Evolutionary conservation across 2,329 filamentous ascomycete genomes (phyloP), one percentile per base, ranked within the genome.

Genomic region (Cladosporium sp.): DNA sequence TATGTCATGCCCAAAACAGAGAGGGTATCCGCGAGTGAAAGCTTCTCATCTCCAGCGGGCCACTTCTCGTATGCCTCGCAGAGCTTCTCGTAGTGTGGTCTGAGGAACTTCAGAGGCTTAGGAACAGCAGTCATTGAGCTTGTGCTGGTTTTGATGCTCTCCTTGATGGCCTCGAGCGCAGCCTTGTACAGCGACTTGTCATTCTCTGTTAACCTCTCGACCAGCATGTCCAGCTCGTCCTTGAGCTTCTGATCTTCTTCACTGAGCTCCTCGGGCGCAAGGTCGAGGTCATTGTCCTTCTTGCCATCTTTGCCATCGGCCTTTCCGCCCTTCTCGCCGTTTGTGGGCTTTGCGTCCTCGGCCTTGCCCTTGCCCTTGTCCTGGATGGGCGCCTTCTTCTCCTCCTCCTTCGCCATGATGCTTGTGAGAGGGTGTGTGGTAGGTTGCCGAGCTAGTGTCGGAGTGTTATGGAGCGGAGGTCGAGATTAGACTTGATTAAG

Each of bases 41-140:
- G 92, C 86, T 96, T 97, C 81, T 97, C 88, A 62, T 92, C 88
- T 69, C 92, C 88, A 65, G 86, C 85, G 4, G 90, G 86, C 95
- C 96, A 99, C 78, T 90, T 87, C 67, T 96, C 93, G 82, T 97
- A 97, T 31, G 93, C 83, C 78, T 91, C 91, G 69, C 90, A 90
- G 76, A 99, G 85, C 65, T 90, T 88, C 80, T 96, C 91, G 82
- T 98, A 99, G 80, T 99, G 94, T 72, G 94, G 95, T 82, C 95
- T 88, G 69, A 99, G 87, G 79, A 99, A 99, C 81, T 99, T 99
- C 74, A 99, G 86, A 37, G 95, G 95, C 82, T 99, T 99, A 28
- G 96, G 95, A 68, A 99, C 95, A 67, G 95, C 95, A 58, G 95
- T 99, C 95, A 99, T 99, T 55, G 96, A 99, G 67, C 93, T 98